These are phyloP conservation scores for Pyricularia grisea DNA, from an alignment of 2,329 filamentous ascomycete species.

Conservation along the genomic window DNA sequence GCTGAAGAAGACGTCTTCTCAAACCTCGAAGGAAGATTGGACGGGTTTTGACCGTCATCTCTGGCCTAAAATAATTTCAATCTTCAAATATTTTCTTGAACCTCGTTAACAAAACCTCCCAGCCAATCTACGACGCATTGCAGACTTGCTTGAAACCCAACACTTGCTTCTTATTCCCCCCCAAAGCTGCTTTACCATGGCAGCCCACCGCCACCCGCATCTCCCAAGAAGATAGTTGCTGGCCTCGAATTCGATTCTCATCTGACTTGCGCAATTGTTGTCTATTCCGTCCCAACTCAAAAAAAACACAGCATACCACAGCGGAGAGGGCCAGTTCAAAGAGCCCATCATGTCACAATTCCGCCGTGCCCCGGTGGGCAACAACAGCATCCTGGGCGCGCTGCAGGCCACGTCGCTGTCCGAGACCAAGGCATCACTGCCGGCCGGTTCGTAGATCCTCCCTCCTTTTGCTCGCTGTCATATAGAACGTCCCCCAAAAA, in stretches of 20 bases:
- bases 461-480: not conserved
- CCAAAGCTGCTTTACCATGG: not conserved
- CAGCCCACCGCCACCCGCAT: not conserved
- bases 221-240: not conserved
- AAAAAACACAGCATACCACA: not conserved
- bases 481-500: too few species aligned
- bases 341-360: conserved; percentile 4
- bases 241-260: not conserved
- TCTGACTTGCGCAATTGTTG: not conserved
- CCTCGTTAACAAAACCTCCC: not conserved
- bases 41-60: not conserved
- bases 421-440: conserved; percentile 66
- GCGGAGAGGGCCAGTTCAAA: not conserved
- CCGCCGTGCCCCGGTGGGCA: conserved; percentile 16
- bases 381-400: conserved; percentile 58
- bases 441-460: conserved; percentile 53
- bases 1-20: not conserved
- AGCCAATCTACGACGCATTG: not conserved
- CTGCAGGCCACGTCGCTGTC: conserved; percentile 75
- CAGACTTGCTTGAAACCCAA: not conserved
- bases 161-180: not conserved
- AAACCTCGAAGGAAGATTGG: not conserved
- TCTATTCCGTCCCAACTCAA: not conserved
- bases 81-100: not conserved
- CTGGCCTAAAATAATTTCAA: not conserved